phyloP scores from a whole-genome alignment of 257 asterid genomes.

The Gentiana macrophylla region DNA sequence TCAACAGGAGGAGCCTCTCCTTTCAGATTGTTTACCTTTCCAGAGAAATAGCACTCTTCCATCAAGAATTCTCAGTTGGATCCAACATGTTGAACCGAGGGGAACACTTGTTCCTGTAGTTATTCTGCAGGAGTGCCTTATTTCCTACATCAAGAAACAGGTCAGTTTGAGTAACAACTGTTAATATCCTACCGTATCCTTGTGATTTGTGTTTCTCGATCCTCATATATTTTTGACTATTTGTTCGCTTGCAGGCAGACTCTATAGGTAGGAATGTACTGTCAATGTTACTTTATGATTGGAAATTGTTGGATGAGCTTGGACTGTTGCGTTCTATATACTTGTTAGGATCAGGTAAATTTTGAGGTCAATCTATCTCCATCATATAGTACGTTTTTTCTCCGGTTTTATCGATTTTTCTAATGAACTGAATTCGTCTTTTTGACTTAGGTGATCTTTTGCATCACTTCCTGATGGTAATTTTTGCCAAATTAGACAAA shows the following conservation, averaged over 20 bases:
- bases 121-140: conserved; percentile 84
- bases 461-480: conserved; percentile 82
- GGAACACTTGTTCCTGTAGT: conserved; percentile 64
- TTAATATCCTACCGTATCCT: conserved; percentile 6
- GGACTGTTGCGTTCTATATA: conserved; percentile 85
- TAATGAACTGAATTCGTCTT: conserved; percentile 11
- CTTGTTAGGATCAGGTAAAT: conserved; percentile 89
- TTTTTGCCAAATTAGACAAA: conserved; percentile 82
- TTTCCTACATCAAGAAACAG: conserved; percentile 72
- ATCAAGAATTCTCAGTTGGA: conserved; percentile 71
- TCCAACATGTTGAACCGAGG: conserved; percentile 49
- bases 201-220: conserved; percentile 5
- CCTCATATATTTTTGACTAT: conserved; percentile 7
- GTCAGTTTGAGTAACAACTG: conserved; percentile 20
- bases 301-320: conserved; percentile 91
- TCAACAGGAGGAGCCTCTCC: conserved; percentile 61
- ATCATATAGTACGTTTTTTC: not conserved
- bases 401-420: conserved; percentile 5
- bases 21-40: conserved; percentile 77
- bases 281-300: conserved; percentile 69
- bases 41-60: conserved; percentile 86
- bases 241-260: conserved; percentile 58
- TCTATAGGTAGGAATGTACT: conserved; percentile 74
- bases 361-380: conserved; percentile 3
- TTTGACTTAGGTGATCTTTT: conserved; percentile 70